Base-by-base conservation (phyloP, 2,329 filamentous ascomycete species). In the Aspergillus sp. region DNA sequence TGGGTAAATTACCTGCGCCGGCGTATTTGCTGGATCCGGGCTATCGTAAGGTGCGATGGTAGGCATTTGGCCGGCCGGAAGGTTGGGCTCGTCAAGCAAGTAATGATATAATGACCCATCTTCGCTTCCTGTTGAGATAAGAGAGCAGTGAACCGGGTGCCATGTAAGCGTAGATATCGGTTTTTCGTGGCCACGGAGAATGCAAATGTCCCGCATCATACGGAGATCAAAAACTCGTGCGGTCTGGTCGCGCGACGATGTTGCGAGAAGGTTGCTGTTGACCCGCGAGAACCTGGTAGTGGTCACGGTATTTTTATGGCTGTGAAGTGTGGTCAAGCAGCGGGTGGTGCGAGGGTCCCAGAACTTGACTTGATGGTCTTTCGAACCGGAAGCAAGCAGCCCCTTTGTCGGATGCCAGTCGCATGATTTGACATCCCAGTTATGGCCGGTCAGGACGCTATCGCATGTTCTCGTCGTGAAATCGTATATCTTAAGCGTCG, bases 341-440 rank as follows among this genome's bases (percentile, higher is more conserved):
- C 92, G 88, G 37, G 90, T 88, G 5, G 89, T 93, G 56, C 95
- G 86, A n/a, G 95, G 95, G 73, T 99, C 95, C 95, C 95, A 99
- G 44, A 99, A 86, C 75, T 98, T 98, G 69, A 99, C 91, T 61
- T 96, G 82, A 75, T 99, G 93, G 70, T 99, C 95, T 77, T 99
- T 99, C 11, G 93, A 98, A 39, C 95, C 95, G 1, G 95, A 98
- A 4, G 96, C 93, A 33, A 99, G 83, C 4, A 99, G 79, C 1
- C 95, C 95, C 77, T 97, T 98, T 19, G 89, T 90, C 1, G 93
- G 93, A 78, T 99, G 95, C 95, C 95, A 99, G 72, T 99, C 93
- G 57, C 96, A 96, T 53, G 88, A 91, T 75, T 98, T 98, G 19
- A 91, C 93, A 71, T 99, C 95, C 95, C 95, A 99, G 63, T 92